A percentile compares a stretch with the other conserved stretches of the same genome.
Conservation (phyloP, 2,329 filamentous ascomycete species). For the Dendrostoma leiphaemia region DNA sequence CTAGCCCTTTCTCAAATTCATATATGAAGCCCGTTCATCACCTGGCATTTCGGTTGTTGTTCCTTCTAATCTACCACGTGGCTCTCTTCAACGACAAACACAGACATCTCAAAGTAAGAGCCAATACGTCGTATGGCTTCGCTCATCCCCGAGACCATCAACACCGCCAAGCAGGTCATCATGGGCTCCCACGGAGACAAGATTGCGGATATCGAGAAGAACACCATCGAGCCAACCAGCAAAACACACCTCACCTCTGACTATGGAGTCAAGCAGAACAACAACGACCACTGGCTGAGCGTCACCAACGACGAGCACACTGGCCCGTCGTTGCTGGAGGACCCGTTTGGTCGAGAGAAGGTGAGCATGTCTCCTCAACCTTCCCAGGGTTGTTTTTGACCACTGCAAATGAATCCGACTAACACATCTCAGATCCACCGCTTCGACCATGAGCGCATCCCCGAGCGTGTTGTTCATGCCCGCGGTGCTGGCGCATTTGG, state of each 20-base stretch:
- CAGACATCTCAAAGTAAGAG: neutral
- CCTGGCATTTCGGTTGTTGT: no score
- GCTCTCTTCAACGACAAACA: neutral
- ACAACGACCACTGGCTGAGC: conserved; percentile 77
- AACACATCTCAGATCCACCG: conserved; percentile 56
- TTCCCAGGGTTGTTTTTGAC: no score
- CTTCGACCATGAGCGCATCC: conserved; percentile 62
- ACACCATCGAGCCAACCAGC: conserved; percentile 57
- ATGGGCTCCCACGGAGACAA: conserved; percentile 50
- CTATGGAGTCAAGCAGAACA: conserved; percentile 69
- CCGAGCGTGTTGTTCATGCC: conserved; percentile 31
- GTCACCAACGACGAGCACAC: conserved; percentile 59
- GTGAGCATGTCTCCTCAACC: conserved; percentile 34
- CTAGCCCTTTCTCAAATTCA: neutral
- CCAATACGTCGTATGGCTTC: conserved; percentile 9
- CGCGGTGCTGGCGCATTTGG: conserved; percentile 31
- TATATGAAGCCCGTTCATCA: neutral
- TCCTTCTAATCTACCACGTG: neutral
- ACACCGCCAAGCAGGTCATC: conserved; percentile 36
- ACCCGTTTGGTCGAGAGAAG: conserved; percentile 71
- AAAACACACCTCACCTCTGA: conserved; percentile 70
- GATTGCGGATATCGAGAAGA: conserved; percentile 56
- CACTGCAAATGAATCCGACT: no score
- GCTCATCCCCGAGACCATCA: conserved; percentile 28
- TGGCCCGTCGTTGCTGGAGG: conserved; percentile 70